A percentile compares a stretch with the other conserved stretches of the same genome.
Conservation (phyloP, 2,329 filamentous ascomycete species). For the Colletotrichum sp. region DNA sequence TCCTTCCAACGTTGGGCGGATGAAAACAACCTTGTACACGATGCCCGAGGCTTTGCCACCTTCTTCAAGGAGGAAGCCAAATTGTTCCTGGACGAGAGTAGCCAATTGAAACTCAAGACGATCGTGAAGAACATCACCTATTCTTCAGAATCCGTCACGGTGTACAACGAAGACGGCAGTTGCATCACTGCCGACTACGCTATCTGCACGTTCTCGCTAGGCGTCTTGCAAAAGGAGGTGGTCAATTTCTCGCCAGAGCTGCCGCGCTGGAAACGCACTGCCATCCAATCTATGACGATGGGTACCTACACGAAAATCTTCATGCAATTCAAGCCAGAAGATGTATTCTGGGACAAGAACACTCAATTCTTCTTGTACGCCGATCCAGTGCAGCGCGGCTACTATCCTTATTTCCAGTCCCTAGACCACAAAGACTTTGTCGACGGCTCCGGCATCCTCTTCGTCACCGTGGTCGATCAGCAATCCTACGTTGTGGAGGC, state of each 20-base stretch:
- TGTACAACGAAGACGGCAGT: constrained; percentile 56
- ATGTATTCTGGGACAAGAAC: constrained; percentile 65
- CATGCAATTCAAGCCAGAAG: constrained; percentile 63
- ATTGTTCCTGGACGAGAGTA: constrained; percentile 58
- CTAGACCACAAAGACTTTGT: constrained; percentile 62
- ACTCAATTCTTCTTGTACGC: constrained; percentile 51
- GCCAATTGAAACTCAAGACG: constrained; percentile 62
- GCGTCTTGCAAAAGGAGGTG: constrained; percentile 67
- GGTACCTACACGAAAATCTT: constrained; percentile 78
- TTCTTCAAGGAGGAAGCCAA: constrained; percentile 62
- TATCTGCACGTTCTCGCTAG: constrained; percentile 71
- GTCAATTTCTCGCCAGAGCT: constrained; percentile 63
- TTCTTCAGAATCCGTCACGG: constrained; percentile 53
- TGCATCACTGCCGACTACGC: constrained; percentile 67
- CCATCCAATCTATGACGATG: constrained; percentile 70
- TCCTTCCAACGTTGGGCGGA: constrained; percentile 68
- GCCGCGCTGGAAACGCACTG: constrained; percentile 67
- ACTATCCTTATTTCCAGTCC: constrained; percentile 67
- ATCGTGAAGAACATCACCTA: constrained; percentile 61
- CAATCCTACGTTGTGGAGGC: constrained; percentile 63
- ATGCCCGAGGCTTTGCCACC: constrained; percentile 65
- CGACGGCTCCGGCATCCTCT: constrained; percentile 67
- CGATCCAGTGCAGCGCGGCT: constrained; percentile 43
- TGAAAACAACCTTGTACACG: constrained; percentile 65
- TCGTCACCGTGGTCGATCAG: constrained; percentile 64